Conservation (phyloP, 495 filamentous ascomycete genomes). For the Massariosphaeria phaeospora region DNA sequence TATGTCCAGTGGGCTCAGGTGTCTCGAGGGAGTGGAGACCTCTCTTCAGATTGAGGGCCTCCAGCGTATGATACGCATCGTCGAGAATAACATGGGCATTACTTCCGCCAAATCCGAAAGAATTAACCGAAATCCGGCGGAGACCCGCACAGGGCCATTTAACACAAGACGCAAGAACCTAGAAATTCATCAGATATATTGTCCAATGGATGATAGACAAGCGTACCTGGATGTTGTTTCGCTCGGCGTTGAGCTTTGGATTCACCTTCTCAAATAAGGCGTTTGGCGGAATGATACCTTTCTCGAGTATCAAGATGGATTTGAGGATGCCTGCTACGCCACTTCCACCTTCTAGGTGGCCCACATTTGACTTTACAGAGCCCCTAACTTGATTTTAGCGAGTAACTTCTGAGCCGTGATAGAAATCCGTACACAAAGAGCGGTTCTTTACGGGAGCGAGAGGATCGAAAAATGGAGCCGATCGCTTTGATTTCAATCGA, state of each 20-base stretch:
- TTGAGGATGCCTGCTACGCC: constrained; percentile 48
- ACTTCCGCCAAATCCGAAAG: constrained; percentile 17
- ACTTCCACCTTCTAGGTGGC: constrained; percentile 50
- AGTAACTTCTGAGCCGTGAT: too few relatives aligned
- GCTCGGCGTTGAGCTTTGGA: background rate
- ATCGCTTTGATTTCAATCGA: constrained; percentile 57
- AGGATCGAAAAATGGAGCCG: constrained; percentile 33
- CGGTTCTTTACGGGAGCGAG: constrained; percentile 41
- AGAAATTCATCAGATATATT: background rate
- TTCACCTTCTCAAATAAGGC: constrained; percentile 9
- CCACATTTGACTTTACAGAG: constrained; percentile 49
- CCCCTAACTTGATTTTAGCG: background rate
- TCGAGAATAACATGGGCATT: constrained; percentile 5
- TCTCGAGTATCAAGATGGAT: constrained; percentile 29
- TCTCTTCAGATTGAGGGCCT: background rate
- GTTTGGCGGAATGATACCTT: background rate
- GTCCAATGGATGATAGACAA: background rate
- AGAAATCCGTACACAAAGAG: too few relatives aligned
- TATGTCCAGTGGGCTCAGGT: background rate
- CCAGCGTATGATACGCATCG: background rate
- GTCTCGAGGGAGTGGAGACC: background rate
- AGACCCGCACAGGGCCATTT: constrained; percentile 5
- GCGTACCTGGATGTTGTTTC: background rate
- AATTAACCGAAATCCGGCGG: constrained; percentile 31
- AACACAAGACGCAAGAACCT: constrained; percentile 29